Percentiles rank a stretch among this genome's conserved stretches.
Evolutionary conservation across 139 green algal species (phyloP).

Genomic region (Volvox africanus): DNA sequence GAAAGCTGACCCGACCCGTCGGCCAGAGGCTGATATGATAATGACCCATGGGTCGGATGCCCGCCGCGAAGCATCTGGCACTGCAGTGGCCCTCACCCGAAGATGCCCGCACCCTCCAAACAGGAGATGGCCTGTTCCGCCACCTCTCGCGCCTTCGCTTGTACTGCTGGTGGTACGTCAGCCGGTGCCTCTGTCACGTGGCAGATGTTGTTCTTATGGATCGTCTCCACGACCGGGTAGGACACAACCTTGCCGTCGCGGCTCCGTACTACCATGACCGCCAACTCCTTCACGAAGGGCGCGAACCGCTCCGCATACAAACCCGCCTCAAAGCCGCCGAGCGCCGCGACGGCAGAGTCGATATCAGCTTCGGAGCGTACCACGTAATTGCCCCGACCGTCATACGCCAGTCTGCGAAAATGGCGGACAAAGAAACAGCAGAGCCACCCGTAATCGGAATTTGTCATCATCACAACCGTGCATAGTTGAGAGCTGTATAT

Average conservation of each 20-base stretch:
- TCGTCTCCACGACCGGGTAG: slow-evolving; percentile 95
- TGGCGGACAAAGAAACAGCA: not conserved
- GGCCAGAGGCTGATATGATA: no score
- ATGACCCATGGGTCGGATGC: no score
- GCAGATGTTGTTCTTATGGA: slow-evolving; percentile 95
- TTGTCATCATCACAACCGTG: not conserved
- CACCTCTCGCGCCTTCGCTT: slow-evolving; percentile 68
- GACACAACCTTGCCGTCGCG: slow-evolving; percentile 67
- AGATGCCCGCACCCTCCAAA: slow-evolving; percentile 93
- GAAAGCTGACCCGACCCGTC: no score
- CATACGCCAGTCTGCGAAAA: slow-evolving; percentile 90
- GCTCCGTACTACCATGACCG: slow-evolving; percentile 76
- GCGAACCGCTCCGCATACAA: slow-evolving; percentile 97
- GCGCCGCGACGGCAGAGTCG: slow-evolving; percentile 69
- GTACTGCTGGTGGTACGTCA: slow-evolving; percentile 62
- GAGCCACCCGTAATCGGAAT: not conserved
- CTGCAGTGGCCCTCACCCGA: slow-evolving; percentile 72
- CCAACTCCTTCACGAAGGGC: slow-evolving; percentile 89
- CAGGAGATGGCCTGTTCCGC: slow-evolving; percentile 83
- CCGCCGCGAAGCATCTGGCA: no score
- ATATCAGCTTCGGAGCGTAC: slow-evolving; percentile 72
- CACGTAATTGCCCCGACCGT: slow-evolving; percentile 94
- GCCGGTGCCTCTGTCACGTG: slow-evolving; percentile 93
- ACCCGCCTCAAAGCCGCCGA: slow-evolving; percentile 83
- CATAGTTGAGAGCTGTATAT: not conserved